Evolutionary conservation across 2,329 filamentous ascomycete genomes (phyloP), one percentile per base, ranked within the genome.

Genomic region (Verticillium albo-atrum): DNA sequence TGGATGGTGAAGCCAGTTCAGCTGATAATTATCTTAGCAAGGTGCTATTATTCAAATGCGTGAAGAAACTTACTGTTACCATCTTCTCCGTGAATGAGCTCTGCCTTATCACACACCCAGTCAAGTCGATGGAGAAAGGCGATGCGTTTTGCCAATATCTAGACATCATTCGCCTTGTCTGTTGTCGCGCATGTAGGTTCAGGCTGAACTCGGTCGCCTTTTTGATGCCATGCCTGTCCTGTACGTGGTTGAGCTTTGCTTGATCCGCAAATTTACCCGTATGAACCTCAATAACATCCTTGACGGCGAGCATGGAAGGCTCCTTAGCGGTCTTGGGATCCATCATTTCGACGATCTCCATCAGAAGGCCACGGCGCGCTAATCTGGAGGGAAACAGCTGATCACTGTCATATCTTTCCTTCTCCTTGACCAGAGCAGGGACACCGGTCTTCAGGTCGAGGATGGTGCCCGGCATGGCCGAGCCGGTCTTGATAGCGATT

Each of bases 1-100:
- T 0, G 88, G 87, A 35, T 84, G 89, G 69, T 88, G 87, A 3
- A 90, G 77, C 89, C 89, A 91, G 72, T 90, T 86, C 60, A 91
- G 83, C 64, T 74, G 61, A 64, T 23, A 20, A 15, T 37, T 17
- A 23, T 17, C 10, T 52, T 17, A 37, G 15, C 17, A 14, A 20
- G n/a, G n/a, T n/a, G n/a, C n/a, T n/a, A 51, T 4, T 23, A 15
- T 0, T n/a, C 2, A 34, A 0, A 17, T 15, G 15, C 20, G 10
- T 7, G n/a, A 50, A 17, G 20, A 9, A 4, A 23, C 61, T 55
- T 14, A 64, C 62, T 37, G 57, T 61, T 51, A 54, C 58, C 63
- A 65, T 67, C 57, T 66, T 77, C 55, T 74, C 69, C 14, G 75
- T 66, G 60, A 78, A 78, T 1, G 68, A 71, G 0, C 75, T 74